phyloP scores from a whole-genome alignment of 2,329 filamentous ascomycete species.

The Fusarium sp. region DNA sequence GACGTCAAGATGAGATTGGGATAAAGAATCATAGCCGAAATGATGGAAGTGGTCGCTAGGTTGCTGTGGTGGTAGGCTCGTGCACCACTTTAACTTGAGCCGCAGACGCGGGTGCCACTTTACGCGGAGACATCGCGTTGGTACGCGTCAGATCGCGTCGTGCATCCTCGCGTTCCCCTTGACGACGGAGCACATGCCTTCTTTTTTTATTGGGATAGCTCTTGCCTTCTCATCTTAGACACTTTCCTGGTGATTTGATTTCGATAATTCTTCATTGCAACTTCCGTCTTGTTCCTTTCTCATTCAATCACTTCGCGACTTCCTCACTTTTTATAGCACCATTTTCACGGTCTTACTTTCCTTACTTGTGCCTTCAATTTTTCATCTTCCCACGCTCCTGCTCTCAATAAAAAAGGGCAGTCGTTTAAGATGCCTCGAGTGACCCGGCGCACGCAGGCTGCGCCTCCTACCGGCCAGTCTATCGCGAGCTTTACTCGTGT shows the following conservation, averaged over 20 bases:
- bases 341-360: not conserved
- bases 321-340: constrained; percentile 6
- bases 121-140: constrained; percentile 17
- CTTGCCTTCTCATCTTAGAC: constrained; percentile 20
- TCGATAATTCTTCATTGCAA: constrained; percentile 3
- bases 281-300: constrained; percentile 11
- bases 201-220: constrained; percentile 14
- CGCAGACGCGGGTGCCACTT: constrained; percentile 1
- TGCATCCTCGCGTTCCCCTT: constrained; percentile 31
- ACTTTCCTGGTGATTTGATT: constrained; percentile 12
- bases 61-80: constrained; percentile 5
- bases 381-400: not conserved
- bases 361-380: constrained; percentile 8
- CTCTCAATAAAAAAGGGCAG: constrained; percentile 1
- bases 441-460: constrained; percentile 41
- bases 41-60: not conserved
- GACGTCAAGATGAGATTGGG: constrained; percentile 13
- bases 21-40: not conserved
- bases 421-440: constrained; percentile 43
- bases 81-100: constrained; percentile 7
- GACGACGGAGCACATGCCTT: constrained; percentile 34
- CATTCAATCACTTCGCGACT: constrained; percentile 2
- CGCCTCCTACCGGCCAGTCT: constrained; percentile 37
- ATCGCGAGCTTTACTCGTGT: constrained; percentile 61
- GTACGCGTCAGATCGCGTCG: constrained; percentile 12